Conservation (phyloP, 495 filamentous ascomycete genomes). For the Daldinia concentrica region DNA sequence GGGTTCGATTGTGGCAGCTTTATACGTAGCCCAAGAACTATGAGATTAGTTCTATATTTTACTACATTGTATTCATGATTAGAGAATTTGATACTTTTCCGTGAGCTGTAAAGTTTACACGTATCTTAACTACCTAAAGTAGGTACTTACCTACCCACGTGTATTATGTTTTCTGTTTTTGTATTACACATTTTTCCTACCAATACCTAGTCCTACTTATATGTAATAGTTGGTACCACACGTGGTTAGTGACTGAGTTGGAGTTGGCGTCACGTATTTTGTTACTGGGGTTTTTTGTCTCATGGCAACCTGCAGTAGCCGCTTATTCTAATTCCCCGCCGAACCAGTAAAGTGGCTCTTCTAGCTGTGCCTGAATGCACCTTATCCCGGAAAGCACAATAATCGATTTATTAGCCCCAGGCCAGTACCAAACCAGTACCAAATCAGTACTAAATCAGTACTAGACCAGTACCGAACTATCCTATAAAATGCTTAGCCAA, state of each 20-base stretch:
- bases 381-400: slow-evolving; percentile 19
- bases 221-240: background rate
- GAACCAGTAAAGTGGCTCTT: slow-evolving; percentile 26
- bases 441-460: slow-evolving; percentile 18
- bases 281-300: slow-evolving; percentile 6
- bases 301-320: slow-evolving; percentile 33
- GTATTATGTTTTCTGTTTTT: background rate
- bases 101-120: background rate
- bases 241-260: slow-evolving; percentile 1
- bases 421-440: background rate
- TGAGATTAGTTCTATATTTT: background rate
- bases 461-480: background rate
- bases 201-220: background rate
- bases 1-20: background rate
- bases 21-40: background rate
- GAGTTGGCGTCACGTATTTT: background rate
- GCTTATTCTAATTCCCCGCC: slow-evolving; percentile 16
- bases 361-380: slow-evolving; percentile 32
- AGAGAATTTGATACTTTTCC: background rate
- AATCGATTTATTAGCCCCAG: slow-evolving; percentile 2
- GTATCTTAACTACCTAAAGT: no score
- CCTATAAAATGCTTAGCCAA: slow-evolving; percentile 7
- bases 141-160: background rate
- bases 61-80: background rate
- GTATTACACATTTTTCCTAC: background rate